Evolutionary conservation across 805 yeast genomes (phyloP).

Genomic region (Candida quercuum): DNA sequence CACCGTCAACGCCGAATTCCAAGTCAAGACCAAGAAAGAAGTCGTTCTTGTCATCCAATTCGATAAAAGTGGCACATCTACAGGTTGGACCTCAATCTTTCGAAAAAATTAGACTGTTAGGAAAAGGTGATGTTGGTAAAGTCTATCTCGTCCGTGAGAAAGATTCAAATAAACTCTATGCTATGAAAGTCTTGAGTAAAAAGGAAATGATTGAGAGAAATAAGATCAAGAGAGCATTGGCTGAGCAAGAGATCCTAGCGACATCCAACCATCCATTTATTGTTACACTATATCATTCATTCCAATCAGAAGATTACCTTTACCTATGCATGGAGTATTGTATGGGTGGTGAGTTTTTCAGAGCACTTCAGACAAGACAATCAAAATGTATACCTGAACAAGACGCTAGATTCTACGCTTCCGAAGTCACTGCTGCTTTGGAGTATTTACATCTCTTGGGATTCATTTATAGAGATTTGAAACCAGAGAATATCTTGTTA

Average conservation of each 20-base stretch:
- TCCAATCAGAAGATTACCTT: constrained; percentile 87
- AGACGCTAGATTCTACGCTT: constrained; percentile 91
- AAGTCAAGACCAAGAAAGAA: constrained; percentile 35
- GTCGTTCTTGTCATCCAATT: constrained; percentile 53
- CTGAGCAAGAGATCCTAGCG: constrained; percentile 95
- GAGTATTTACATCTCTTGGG: constrained; percentile 97
- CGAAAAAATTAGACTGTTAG: constrained; percentile 84
- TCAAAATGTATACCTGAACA: constrained; percentile 80
- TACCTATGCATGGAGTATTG: constrained; percentile 98
- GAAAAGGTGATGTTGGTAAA: constrained; percentile 97
- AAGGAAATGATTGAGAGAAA: constrained; percentile 93
- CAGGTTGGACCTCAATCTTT: constrained; percentile 85
- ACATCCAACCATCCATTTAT: constrained; percentile 96
- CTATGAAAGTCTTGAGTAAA: constrained; percentile 88
- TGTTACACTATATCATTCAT: constrained; percentile 92
- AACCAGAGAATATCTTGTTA: constrained; percentile 90
- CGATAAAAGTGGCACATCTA: constrained; percentile 68
- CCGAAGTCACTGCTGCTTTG: constrained; percentile 95
- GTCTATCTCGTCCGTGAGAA: constrained; percentile 89
- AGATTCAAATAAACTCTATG: constrained; percentile 66
- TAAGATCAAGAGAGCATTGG: constrained; percentile 89
- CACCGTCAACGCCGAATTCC: too few species aligned
- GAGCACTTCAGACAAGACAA: constrained; percentile 89
- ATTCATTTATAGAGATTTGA: constrained; percentile 90
- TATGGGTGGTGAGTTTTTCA: constrained; percentile 98